Percentiles rank a stretch among this genome's conserved stretches.
phyloP scores from a whole-genome alignment of 352 stramenopile genomes.

The Globisporangium irregulare region DNA sequence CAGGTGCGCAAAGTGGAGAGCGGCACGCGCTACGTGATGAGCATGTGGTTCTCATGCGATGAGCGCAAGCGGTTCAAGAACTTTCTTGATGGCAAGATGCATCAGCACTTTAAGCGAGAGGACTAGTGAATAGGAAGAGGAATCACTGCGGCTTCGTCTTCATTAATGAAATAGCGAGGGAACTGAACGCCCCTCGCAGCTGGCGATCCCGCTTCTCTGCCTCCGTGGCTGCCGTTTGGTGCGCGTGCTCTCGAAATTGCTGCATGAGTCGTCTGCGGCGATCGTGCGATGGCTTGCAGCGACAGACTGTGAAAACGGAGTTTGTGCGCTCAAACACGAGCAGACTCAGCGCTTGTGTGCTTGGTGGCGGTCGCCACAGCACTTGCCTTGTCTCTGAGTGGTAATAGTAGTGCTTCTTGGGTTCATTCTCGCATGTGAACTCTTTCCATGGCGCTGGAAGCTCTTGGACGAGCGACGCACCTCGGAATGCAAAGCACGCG shows the following conservation, averaged over 20 bases:
- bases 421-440: constrained; percentile 37
- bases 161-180: constrained; percentile 39
- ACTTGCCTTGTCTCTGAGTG: constrained; percentile 33
- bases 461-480: constrained; percentile 25
- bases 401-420: constrained; percentile 56
- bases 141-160: constrained; percentile 17
- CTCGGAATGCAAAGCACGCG: constrained; percentile 42
- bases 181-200: constrained; percentile 51
- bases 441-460: constrained; percentile 48
- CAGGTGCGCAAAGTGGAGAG: constrained; percentile 69
- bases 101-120: constrained; percentile 65
- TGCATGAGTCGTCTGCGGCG: constrained; percentile 44
- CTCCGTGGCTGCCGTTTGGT: constrained; percentile 33
- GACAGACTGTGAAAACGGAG: constrained; percentile 53
- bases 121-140: constrained; percentile 17
- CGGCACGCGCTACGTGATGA: constrained; percentile 86
- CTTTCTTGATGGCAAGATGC: constrained; percentile 88
- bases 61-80: constrained; percentile 79
- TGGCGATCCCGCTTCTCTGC: constrained; percentile 40
- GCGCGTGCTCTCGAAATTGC: constrained; percentile 49
- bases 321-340: constrained; percentile 60
- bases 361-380: constrained; percentile 38
- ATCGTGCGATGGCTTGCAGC: constrained; percentile 55
- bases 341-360: constrained; percentile 31
- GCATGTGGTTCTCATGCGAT: constrained; percentile 94